phyloP scores from a whole-genome alignment of 192 early-diverging fungal species.

The Thamnidium elegans region DNA sequence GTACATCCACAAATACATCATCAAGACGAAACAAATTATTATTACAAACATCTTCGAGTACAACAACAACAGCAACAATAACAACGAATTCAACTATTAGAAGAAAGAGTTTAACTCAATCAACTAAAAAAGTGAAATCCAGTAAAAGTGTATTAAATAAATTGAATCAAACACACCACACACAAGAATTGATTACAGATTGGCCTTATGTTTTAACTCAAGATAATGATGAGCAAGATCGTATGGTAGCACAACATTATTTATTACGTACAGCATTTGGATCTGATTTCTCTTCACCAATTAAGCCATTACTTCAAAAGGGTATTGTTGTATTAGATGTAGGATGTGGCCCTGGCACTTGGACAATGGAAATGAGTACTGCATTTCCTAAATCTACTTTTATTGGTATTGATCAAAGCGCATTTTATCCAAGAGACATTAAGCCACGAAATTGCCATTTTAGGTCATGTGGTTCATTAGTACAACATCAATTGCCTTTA shows the following conservation, averaged over 20 bases:
- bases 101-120: neutral
- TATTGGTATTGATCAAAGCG: conserved; percentile 30
- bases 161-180: neutral
- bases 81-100: neutral
- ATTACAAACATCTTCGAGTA: neutral
- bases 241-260: conserved; percentile 42
- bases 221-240: conserved; percentile 36
- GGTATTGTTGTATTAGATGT: conserved; percentile 30
- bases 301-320: conserved; percentile 19
- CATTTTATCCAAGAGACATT: conserved; percentile 27
- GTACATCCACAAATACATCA: neutral
- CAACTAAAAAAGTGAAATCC: neutral
- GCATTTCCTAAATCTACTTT: conserved; percentile 34
- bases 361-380: conserved; percentile 39
- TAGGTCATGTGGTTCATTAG: conserved; percentile 19
- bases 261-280: conserved; percentile 36
- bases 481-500: conserved; percentile 20
- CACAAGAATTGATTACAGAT: conserved; percentile 5
- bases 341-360: conserved; percentile 31
- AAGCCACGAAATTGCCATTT: conserved; percentile 37
- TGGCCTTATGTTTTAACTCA: conserved; percentile 14
- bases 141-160: conserved; percentile 2
- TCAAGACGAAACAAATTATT: conserved; percentile 1
- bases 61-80: too few species aligned
- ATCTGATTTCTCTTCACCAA: conserved; percentile 26